Base-by-base conservation (phyloP, 2,329 filamentous ascomycete genomes). In the Rhynchosporium agropyri region DNA sequence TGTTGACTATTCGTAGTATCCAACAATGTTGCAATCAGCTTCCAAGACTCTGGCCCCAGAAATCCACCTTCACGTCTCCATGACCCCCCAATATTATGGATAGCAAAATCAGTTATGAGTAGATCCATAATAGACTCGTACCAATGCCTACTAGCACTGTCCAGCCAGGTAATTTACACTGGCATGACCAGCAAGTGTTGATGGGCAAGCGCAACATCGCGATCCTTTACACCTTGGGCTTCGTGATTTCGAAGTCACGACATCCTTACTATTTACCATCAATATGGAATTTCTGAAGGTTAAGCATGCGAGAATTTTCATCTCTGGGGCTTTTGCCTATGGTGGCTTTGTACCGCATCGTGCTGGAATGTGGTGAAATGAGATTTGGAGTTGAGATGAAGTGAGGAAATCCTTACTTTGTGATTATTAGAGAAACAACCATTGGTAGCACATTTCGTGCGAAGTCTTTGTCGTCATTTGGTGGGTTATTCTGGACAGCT, bases 401-500 rank as follows among this genome's bases (percentile, higher is more conserved):
- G 26, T 2, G n/a, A 4, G 38, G 5, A n/a, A 4, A 56, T 56
- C 3, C 61, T 63, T 1, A 63, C 20, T 13, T n/a, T 10, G 20
- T 20, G 20, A 20, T 20, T 49, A 6, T 6, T 4, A 91, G 89
- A 89, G 90, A 94, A 79, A 91, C 94, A 85, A 89, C 90, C 42
- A 83, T 91, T n/a, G 90, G 90, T 62, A 94, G 94, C 81, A 94
- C 91, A 10, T 93, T 94, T 69, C 90, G 90, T 81, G 90, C 89
- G 58, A 93, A 90, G 29, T 89, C 90, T 26, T 79, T 94, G 62
- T 90, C 89, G 9, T 93, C 90, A 0, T 94, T 91, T 73, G 90
- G 91, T 70, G 90, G 90, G 67, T 94, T 20, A 20, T 20, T 94
- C 83, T 94, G 91, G 91, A 84, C 94, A 72, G 80, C 84, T 12